Percentiles rank a stretch among this genome's conserved stretches.
phyloP scores from a whole-genome alignment of 1,284 basidiomycete genomes.

The Golubevia pallescens region DNA sequence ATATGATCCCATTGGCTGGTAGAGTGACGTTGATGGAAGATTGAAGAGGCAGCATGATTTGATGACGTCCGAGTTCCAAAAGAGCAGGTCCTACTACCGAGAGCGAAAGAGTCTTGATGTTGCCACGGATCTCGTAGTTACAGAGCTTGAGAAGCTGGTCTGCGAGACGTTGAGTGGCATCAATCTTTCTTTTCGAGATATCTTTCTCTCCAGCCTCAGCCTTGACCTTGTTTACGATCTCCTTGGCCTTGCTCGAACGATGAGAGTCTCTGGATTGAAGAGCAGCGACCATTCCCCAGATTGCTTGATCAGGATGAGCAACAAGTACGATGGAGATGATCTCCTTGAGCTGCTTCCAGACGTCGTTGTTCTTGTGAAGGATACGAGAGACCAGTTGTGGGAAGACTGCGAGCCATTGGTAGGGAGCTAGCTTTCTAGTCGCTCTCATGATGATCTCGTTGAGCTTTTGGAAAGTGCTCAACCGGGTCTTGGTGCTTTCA shows the following conservation, averaged over 20 bases:
- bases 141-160: slow-evolving; percentile 72
- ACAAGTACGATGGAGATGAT: slow-evolving; percentile 79
- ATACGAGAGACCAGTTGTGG: slow-evolving; percentile 96
- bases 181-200: no score
- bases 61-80: no score
- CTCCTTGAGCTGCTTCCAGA: slow-evolving; percentile 73
- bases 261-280: slow-evolving; percentile 79
- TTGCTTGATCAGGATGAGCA: slow-evolving; percentile 85
- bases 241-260: slow-evolving; percentile 72
- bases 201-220: slow-evolving; percentile 64
- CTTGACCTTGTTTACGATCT: slow-evolving; percentile 74
- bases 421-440: slow-evolving; percentile 78
- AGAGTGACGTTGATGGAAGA: slow-evolving; percentile 88
- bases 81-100: no score
- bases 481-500: slow-evolving; percentile 31
- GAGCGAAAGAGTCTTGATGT: no score
- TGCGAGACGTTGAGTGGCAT: no score
- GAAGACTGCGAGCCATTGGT: slow-evolving; percentile 86
- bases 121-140: slow-evolving; percentile 64
- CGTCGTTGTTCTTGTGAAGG: slow-evolving; percentile 76
- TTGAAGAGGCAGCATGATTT: slow-evolving; percentile 76
- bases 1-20: slow-evolving; percentile 64
- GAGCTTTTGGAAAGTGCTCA: slow-evolving; percentile 34
- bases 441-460: slow-evolving; percentile 69
- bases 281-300: slow-evolving; percentile 91